phyloP scores from a whole-genome alignment of 2,329 filamentous ascomycete genomes.

The Aspergillus ochraceoroseus region DNA sequence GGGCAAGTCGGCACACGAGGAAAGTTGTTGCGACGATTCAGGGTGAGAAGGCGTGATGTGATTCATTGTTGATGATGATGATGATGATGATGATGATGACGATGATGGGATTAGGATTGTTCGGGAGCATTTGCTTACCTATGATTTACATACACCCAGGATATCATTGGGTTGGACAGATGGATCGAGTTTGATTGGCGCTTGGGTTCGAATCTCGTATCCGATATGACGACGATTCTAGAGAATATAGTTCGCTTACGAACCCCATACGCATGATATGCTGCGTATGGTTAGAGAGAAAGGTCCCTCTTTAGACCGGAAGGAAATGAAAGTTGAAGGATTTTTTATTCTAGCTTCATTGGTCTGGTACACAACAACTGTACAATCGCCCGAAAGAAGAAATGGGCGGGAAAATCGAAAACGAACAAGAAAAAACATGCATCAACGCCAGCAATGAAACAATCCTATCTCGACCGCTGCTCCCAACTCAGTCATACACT shows the following conservation, averaged over 20 bases:
- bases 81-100: not conserved
- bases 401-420: conserved; percentile 24
- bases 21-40: conserved; percentile 91
- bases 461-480: conserved; percentile 51
- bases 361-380: conserved; percentile 35
- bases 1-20: conserved; percentile 67
- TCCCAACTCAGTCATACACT: conserved; percentile 56
- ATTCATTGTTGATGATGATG: conserved; percentile 9
- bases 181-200: too few species aligned
- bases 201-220: too few species aligned
- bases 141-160: too few species aligned
- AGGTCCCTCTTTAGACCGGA: not conserved
- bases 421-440: conserved; percentile 24
- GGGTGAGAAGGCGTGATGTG: conserved; percentile 64
- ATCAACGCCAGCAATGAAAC: conserved; percentile 36
- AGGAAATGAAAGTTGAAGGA: not conserved
- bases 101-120: not conserved
- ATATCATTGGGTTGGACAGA: too few species aligned
- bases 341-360: conserved; percentile 28
- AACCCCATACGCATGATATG: not conserved
- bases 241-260: too few species aligned
- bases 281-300: not conserved
- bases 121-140: too few species aligned
- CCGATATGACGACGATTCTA: too few species aligned
- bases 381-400: conserved; percentile 29